Base-by-base conservation (phyloP, 768 basidiomycete species). In the Suillus hirtellus region DNA sequence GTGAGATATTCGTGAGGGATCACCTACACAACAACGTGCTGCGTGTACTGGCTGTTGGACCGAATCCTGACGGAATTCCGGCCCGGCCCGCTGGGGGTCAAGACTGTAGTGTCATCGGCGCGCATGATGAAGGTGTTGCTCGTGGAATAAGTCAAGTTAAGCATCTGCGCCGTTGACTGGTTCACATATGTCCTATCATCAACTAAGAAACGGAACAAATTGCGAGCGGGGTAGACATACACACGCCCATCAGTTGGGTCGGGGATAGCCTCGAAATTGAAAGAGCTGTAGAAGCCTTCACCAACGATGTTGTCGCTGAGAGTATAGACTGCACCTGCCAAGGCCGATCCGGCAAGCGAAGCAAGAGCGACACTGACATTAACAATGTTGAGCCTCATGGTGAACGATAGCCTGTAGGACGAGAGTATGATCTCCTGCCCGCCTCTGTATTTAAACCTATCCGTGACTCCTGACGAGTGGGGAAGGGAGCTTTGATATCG, bases 211-310 rank as follows among this genome's bases (percentile, higher is more conserved):
- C 34, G 56, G 11, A 60, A 49, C n/a, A 43, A 19, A 47, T 34
- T 34, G 24, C 11, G 17, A 37, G 12, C 14, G 27, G 61, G 34
- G 38, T 49, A 17, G 14, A 69, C 75, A 24, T 66, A 76, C 75
- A 79, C 78, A 17, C 76, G 66, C n/a, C 78, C 79, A 17, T 67
- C 2, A 21, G 79, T 79, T 6, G 79, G 78, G 62, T 79, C 78
- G 1, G 72, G 34, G 52, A 77, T 73, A 24, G 71, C 71, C 40
- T 78, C 70, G 46, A 73, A 78, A 60, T 47, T 67, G 69, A 79
- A 79, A 24, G 68, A 65, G 53, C 37, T 44, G 40, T 75, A 70
- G 65, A 80, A 79, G 37, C 46, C 63, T 7, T 71, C 47, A 10
- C 79, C 78, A 37, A 71, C 63, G 34, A 77, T 69, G 1, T 34